phyloP scores from a whole-genome alignment of 2,329 filamentous ascomycete species.

The Geoglossum cookeanum region DNA sequence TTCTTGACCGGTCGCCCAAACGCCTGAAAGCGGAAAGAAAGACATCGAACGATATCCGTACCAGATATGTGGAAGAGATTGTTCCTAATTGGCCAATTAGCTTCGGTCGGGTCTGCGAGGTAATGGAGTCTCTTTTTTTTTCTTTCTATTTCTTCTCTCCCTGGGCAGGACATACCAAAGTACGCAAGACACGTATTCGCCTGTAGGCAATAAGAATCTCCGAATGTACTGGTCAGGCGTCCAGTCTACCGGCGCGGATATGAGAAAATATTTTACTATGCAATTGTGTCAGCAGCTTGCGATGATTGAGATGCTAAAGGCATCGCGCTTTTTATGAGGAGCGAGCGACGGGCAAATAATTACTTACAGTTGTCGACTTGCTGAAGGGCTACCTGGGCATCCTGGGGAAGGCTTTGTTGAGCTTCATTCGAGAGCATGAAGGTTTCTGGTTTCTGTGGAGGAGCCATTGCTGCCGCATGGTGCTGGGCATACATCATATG shows the following conservation, averaged over 20 bases:
- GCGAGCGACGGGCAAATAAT: not conserved
- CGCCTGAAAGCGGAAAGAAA: constrained; percentile 95
- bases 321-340: too few relatives aligned
- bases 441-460: constrained; percentile 90
- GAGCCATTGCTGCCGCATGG: constrained; percentile 64
- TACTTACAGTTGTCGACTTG: constrained; percentile 91
- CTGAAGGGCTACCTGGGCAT: constrained; percentile 91
- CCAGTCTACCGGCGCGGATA: constrained; percentile 97
- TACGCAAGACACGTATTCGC: constrained; percentile 97
- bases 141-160: too few relatives aligned
- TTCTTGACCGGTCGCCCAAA: constrained; percentile 98
- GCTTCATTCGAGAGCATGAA: constrained; percentile 97
- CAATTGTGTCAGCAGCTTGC: constrained; percentile 8
- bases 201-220: constrained; percentile 83
- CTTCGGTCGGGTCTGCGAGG: not conserved
- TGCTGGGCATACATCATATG: constrained; percentile 22
- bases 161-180: constrained; percentile 43
- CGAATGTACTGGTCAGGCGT: constrained; percentile 90
- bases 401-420: constrained; percentile 85
- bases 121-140: too few relatives aligned
- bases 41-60: constrained; percentile 93
- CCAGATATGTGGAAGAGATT: constrained; percentile 99
- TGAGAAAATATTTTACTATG: constrained; percentile 96
- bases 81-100: constrained; percentile 39
- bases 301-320: not conserved